Conservation (phyloP, 129 eudicot genomes). For the Ambrosia trifida region DNA sequence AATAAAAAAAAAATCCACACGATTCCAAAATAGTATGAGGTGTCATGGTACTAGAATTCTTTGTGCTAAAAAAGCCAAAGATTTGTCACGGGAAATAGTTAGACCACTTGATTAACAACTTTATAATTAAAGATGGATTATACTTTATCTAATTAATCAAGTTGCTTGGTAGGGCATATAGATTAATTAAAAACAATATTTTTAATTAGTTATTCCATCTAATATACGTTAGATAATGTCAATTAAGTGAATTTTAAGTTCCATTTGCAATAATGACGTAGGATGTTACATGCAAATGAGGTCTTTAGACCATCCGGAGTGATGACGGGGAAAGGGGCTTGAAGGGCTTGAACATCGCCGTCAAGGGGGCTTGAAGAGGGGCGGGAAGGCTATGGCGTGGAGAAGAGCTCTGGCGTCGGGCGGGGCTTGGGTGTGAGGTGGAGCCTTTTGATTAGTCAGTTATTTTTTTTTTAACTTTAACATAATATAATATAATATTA, state of each 20-base stretch:
- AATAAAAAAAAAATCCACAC: constrained; percentile 1
- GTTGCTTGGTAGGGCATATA: not conserved
- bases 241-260: not conserved
- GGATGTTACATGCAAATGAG: too few relatives aligned
- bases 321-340: too few relatives aligned
- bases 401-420: too few relatives aligned
- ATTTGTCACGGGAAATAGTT: constrained; percentile 26
- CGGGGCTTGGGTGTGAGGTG: too few relatives aligned
- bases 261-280: too few relatives aligned
- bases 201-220: not conserved
- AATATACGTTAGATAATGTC: not conserved
- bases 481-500: too few relatives aligned
- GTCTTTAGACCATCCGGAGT: too few relatives aligned
- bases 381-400: too few relatives aligned
- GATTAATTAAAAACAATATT: not conserved
- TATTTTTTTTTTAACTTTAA: too few relatives aligned
- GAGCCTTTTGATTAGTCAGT: too few relatives aligned
- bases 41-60: constrained; percentile 10
- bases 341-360: too few relatives aligned
- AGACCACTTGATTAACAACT: constrained; percentile 5
- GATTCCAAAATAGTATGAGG: constrained; percentile 8
- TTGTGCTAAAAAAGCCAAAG: constrained; percentile 26
- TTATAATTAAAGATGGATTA: constrained; percentile 1
- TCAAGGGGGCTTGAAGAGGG: too few relatives aligned
- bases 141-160: not conserved